These are phyloP conservation scores for Monilinia vaccinii-corymbosi DNA, from an alignment of 2,329 filamentous ascomycete species.

Conservation along the genomic window DNA sequence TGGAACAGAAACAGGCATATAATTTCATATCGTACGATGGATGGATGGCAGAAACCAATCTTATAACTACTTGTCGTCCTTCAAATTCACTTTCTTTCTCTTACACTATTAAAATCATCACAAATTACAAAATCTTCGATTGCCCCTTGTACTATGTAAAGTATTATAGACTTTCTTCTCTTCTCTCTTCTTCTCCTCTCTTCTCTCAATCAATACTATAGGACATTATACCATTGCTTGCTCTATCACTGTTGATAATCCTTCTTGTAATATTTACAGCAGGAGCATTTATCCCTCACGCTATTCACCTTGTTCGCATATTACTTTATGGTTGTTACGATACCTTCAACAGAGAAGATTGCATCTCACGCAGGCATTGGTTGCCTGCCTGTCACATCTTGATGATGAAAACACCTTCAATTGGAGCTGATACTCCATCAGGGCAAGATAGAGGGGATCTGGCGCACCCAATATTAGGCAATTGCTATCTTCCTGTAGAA, in stretches of 20 bases:
- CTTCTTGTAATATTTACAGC: neutral
- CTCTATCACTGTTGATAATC: neutral
- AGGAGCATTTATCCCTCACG: neutral
- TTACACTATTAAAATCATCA: neutral
- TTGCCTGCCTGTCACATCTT: neutral
- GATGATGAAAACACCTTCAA: neutral
- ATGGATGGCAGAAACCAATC: neutral
- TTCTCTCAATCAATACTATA: neutral
- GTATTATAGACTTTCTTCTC: neutral
- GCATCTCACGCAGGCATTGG: too few relatives aligned
- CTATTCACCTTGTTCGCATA: neutral
- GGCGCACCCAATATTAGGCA: constrained; percentile 6
- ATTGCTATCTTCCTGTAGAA: constrained; percentile 10
- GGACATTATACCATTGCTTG: neutral
- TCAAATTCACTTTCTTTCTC: neutral
- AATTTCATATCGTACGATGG: neutral
- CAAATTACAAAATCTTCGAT: neutral
- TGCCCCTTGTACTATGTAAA: neutral
- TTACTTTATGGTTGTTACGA: neutral
- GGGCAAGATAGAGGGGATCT: neutral
- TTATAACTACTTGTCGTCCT: too few relatives aligned
- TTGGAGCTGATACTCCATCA: neutral
- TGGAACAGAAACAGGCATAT: neutral
- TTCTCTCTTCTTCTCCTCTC: neutral
- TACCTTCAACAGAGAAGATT: neutral